Evolutionary conservation across 192 early-diverging fungal genomes (phyloP).

Genomic region (Pilaira anomala): DNA sequence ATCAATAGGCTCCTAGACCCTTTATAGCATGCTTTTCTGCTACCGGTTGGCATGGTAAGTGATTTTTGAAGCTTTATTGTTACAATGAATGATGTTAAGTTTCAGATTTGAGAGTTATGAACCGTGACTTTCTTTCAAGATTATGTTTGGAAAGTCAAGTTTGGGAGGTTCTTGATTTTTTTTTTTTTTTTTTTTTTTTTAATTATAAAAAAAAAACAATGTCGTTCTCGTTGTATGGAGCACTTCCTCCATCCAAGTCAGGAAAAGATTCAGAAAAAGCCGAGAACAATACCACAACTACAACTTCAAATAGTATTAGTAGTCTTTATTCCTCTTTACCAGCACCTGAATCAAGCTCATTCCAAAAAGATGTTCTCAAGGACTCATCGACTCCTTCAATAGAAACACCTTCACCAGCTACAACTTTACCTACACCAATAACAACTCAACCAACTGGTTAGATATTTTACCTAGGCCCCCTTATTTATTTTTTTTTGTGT

Average conservation of each 20-base stretch:
- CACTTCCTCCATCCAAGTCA: conserved; percentile 21
- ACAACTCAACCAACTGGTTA: conserved; percentile 21
- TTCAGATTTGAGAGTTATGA: no score
- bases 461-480: neutral
- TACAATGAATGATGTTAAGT: no score
- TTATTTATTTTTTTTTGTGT: neutral
- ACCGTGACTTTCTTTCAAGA: no score
- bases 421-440: neutral
- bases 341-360: conserved; percentile 4
- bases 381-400: neutral
- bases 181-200: no score
- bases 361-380: neutral
- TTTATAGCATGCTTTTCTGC: no score
- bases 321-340: conserved; percentile 20
- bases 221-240: conserved; percentile 29
- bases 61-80: no score
- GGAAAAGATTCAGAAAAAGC: conserved; percentile 8
- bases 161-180: no score
- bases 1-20: no score
- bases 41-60: no score
- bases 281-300: neutral
- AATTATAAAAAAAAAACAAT: no score
- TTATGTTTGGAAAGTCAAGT: no score
- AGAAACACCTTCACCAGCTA: neutral
- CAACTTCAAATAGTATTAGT: neutral